Base-by-base conservation (phyloP, 306 rosid species). In the cucumber (Cucumis sativus) region DNA sequence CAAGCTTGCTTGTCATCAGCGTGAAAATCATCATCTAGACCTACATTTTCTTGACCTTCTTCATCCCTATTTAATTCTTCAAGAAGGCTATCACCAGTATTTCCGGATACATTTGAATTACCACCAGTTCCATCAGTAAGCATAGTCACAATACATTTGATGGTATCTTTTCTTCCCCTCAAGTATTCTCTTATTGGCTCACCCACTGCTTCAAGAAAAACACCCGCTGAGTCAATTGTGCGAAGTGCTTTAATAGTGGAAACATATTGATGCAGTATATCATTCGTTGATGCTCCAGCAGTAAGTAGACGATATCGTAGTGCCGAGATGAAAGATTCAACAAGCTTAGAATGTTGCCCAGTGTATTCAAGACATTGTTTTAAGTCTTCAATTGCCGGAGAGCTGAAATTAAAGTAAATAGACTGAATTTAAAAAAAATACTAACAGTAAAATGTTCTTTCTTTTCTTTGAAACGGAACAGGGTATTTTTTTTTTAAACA, bases 261-360 rank as follows among this genome's bases (percentile, higher is more conserved):
- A 84, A 94, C 98, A 85, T 92, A 94, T 84, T 94, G 98, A 86
- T 94, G 98, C 84, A 94, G 78, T 84, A 94, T 94, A 84, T 94
- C 98, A 88, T 91, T 94, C 56, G 98, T 94, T 80, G 98, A 92
- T 71, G 98, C 98, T 25, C 98, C 97, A 40, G 98, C 98, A 80
- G 97, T 94, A n/a, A 94, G 97, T 79, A 94, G 83, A 79, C 97
- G 97, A 84, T 88, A 94, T 71, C 90, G 97, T 61, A 94, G 87
- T 12, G 98, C 89, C 55, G 97, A 89, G 85, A 94, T 92, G 80
- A 94, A 94, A 73, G 98, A 94, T 80, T 94, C 98, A 80, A 94
- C 96, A 84, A 94, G 89, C 88, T 94, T 94, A 47, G 97, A 92
- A 85, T 92, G 97, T 74, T 92, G 98, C 60, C 98, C 98, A 23